Base-by-base conservation (phyloP, 192 early-diverging fungal species). In the Linnemannia zychae region DNA sequence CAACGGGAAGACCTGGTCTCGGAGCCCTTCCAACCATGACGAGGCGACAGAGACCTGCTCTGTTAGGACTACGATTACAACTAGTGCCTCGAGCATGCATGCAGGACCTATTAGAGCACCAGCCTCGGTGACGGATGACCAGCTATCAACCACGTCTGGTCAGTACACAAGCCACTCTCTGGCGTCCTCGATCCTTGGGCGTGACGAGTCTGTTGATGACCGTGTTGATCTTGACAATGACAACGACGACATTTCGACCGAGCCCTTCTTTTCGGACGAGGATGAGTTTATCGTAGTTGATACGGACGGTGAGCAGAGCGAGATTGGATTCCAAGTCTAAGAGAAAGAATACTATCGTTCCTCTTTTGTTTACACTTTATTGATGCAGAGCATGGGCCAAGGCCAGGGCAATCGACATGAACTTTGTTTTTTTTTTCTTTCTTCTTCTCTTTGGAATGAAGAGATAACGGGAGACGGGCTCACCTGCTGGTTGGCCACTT, bases 241-340 rank as follows among this genome's bases (percentile, higher is more conserved):
- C 46, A 72, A 68, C 69, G 74, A 81, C 22, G 73, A 60, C 2
- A 31, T 70, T 36, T 34, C 31, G 4, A 63, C 22, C 33, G 70
- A 79, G 28, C 63, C 65, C 28, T 74, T 74, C 66, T 80, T 67
- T 65, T 82, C 81, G 40, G 81, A 82, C 52, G 77, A 77, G 0
- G 80, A 77, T 47, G 72, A 75, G 22, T 76, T 82, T 82, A 57
- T 82, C n/a, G 81, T 82, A 1, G 68, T 76, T 40, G 71, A 79
- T 34, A 57, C 75, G 24, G 75, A 77, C 17, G 75, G 49, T 18
- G 75, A 77, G 13, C 57, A 74, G 16, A 69, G 52, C 24, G 72
- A 69, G 17, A 24, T 28, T 24, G 46, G 28, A 36, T 48, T 28
- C 47, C 63, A 31, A 57, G 67, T 20, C 5, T 77, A 44, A 53